Base-by-base conservation (phyloP, 2,329 filamentous ascomycete genomes). In the Penicillium capsulatum region DNA sequence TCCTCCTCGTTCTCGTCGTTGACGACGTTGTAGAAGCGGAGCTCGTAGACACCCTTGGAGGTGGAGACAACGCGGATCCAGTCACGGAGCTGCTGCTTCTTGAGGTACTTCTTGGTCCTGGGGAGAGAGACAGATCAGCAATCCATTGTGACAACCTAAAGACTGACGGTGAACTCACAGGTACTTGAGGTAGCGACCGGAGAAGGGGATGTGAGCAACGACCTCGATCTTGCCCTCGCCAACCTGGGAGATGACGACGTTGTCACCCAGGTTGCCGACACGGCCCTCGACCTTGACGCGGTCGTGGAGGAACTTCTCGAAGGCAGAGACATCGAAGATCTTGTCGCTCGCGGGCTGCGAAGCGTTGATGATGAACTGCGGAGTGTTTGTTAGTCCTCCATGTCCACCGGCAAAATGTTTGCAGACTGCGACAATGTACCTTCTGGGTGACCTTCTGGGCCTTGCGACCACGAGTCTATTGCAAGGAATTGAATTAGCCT, bases 21-120 rank as follows among this genome's bases (percentile, higher is more conserved):
- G 66, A 96, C 91, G 68, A 98, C 90, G 81, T 98, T 98, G 89
- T 94, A 98, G 90, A 98, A 98, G 80, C 94, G 90, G 75, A 98
- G 85, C 81, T 96, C 90, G 80, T 98, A 98, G 57, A 96, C 90
- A 69, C 92, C 91, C 79, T 91, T 91, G 72, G 86, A 89, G 70
- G 91, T 97, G 61, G 89, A 94, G 67, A 98, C 92, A 63, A 98
- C 91, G 66, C 92, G 90, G 68, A 98, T 86, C 92, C 92, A 98
- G 81, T 98, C 92, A 77, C 92, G 88, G 71, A 98, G 87, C 83
- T 97, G 91, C 81, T 96, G 88, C 87, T 98, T 98, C 89, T 98
- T 98, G 75, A 98, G 85, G 85, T 95, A 98, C 83, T 98, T 98
- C 88, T 98, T 98, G 73, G 92, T 98, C 71, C 88, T 94, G 58